A percentile compares a stretch with the other conserved stretches of the same genome.
Evolutionary conservation across 805 yeast species (phyloP).

Genomic region (Starmerella floricola): DNA sequence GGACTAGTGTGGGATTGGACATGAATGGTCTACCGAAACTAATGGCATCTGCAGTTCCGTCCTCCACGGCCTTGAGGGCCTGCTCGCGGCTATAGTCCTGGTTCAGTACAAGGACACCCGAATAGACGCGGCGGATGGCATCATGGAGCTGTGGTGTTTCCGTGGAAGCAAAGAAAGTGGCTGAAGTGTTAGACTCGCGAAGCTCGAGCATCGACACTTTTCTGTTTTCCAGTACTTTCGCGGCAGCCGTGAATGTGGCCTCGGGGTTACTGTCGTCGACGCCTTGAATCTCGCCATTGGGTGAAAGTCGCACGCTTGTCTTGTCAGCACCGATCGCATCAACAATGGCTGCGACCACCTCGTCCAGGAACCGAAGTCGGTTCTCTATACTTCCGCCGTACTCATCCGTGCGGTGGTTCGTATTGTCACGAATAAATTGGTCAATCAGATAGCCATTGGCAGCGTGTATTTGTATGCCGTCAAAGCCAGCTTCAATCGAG

Average conservation of each 20-base stretch:
- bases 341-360: conserved; percentile 40
- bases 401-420: conserved; percentile 45
- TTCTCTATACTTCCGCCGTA: conserved; percentile 54
- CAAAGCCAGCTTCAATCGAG: conserved; percentile 44
- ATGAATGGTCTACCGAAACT: conserved; percentile 40
- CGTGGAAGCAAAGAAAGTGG: conserved; percentile 8
- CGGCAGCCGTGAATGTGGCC: conserved; percentile 27
- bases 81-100: conserved; percentile 17
- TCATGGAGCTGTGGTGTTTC: conserved; percentile 7
- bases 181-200: conserved; percentile 36
- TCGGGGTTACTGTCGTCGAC: conserved; percentile 25
- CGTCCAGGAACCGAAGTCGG: conserved; percentile 39
- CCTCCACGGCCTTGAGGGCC: conserved; percentile 7
- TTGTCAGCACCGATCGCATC: conserved; percentile 42
- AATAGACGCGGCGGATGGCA: conserved; percentile 15
- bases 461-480: conserved; percentile 53
- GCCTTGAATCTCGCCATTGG: conserved; percentile 24
- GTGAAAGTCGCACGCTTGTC: conserved; percentile 35
- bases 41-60: conserved; percentile 21
- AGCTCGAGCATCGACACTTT: conserved; percentile 36
- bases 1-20: conserved; percentile 44
- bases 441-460: conserved; percentile 51
- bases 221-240: conserved; percentile 25
- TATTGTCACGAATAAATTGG: conserved; percentile 35
- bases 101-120: conserved; percentile 16